phyloP scores from a whole-genome alignment of 768 basidiomycete genomes.

The Lentinula raphanica region DNA sequence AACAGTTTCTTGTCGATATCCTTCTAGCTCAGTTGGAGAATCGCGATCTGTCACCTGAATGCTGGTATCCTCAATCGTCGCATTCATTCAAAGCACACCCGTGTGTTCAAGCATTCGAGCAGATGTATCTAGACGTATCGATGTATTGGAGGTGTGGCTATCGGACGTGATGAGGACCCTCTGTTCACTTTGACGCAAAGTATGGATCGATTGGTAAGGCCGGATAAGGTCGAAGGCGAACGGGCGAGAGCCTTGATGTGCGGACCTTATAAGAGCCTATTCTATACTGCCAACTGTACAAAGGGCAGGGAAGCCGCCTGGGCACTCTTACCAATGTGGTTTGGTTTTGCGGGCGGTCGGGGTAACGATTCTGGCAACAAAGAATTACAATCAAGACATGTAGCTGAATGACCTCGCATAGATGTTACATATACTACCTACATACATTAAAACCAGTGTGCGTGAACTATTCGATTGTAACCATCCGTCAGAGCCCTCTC shows the following conservation, averaged over 20 bases:
- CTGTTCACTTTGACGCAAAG: slow-evolving; percentile 65
- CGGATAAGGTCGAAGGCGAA: slow-evolving; percentile 64
- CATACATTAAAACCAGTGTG: not conserved
- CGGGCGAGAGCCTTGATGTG: slow-evolving; percentile 49
- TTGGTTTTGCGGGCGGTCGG: not conserved
- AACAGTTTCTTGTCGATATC: slow-evolving; percentile 58
- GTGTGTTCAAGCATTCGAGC: slow-evolving; percentile 71
- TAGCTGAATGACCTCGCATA: too few relatives aligned
- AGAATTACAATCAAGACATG: not conserved
- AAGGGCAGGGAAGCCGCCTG: slow-evolving; percentile 1
- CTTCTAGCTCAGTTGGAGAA: slow-evolving; percentile 49
- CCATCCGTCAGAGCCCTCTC: not conserved
- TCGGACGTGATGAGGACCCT: slow-evolving; percentile 70
- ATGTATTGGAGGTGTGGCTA: slow-evolving; percentile 64
- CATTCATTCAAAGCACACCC: slow-evolving; percentile 20
- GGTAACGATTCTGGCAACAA: not conserved
- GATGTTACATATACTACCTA: too few relatives aligned
- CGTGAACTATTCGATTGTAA: too few relatives aligned
- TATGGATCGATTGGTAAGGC: slow-evolving; percentile 65
- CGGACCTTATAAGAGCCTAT: slow-evolving; percentile 41
- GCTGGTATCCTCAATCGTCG: slow-evolving; percentile 4
- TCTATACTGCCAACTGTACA: slow-evolving; percentile 30
- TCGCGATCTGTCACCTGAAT: slow-evolving; percentile 35
- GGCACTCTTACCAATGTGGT: not conserved
- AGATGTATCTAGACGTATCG: slow-evolving; percentile 70